Base-by-base conservation (phyloP, 331 rosid genomes). In the Telfairia occidentalis region DNA sequence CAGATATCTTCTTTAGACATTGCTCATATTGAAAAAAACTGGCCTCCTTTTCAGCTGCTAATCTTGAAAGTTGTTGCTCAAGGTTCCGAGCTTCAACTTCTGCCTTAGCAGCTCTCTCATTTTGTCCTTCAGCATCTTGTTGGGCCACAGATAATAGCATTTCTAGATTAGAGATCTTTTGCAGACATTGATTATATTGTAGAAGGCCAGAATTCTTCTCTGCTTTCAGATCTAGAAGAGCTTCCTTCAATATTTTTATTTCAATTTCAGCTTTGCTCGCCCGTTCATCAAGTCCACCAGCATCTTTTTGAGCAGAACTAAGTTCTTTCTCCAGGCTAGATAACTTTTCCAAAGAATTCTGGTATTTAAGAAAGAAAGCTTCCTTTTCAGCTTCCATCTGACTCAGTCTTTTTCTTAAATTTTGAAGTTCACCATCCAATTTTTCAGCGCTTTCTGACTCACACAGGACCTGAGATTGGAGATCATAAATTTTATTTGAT, bases 201-300 rank as follows among this genome's bases (percentile, higher is more conserved):
- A 82, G 82, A 76, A 87, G 85, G 79, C 90, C 90, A 70, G 87
- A 84, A 78, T 91, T 90, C 82, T 90, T 90, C 79, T 86, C 92
- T 21, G 76, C 83, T 86, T 90, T 83, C 76, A 96, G 64, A 58
- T 84, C 85, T 21, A 46, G 75, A 76, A 92, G 88, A 23, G 94
- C 86, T 83, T 90, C 97, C 88, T 86, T 90, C 91, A 96, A 71
- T 78, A 90, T 80, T 76, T 81, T 80, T 24, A 86, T 86, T 84
- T 96, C 97, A 71, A 90, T 89, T 81, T 96, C 97, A 48, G 96
- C 92, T 84, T 85, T 87, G 84, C 94, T 89, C 4, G 87, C 97
- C 82, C 86, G 86, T 78, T 92, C 97, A 45, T 89, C 87, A 38
- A 96, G 97, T 77, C 87, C 83, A 37, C 86, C 88, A 16, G 90